Evolutionary conservation across 2,329 filamentous ascomycete genomes (phyloP), one percentile per base, ranked within the genome.

Genomic region (Alternaria triticina): DNA sequence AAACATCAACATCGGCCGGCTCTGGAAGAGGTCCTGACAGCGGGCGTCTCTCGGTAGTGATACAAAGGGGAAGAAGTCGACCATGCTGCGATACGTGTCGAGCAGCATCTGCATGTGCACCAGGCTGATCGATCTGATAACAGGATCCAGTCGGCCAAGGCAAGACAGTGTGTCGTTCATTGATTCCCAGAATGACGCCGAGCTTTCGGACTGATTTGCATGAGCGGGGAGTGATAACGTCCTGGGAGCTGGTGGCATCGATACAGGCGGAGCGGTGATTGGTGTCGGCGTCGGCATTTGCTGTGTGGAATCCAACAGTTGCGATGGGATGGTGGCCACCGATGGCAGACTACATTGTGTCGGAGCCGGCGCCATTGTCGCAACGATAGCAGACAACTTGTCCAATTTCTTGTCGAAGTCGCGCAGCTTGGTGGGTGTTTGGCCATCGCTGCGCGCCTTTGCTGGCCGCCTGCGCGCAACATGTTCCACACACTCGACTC

Each of bases 401-500:
- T 78, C 77, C 22, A 78, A 59, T 58, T 75, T 77, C 56, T 71
- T 76, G 57, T 78, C 77, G 61, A 78, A 73, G 50, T 79, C 76
- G 65, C 74, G 73, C 57, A 74, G 60, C 52, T 71, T 71, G 62
- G 64, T 74, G 44, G 76, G 74, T 33, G 72, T 68, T 54, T 71
- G 73, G 49, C 65, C 66, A 40, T 73, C 71, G 23, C 62, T 65
- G 62, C 71, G 74, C 43, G 72, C 69, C 61, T 78, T 79, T 66
- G 77, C 73, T 68, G 75, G 77, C 40, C 77, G 65, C 49, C 77
- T 70, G 54, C 77, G 77, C 57, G 77, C 76, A 64, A 79, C 67
- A 74, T 79, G 77, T 59, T 79, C 75, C 62, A 78, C 70, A 63
- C 77, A 79, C 44, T 77, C 75, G 23, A 77, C 77, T 47, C 75